These are phyloP conservation scores for Diplosphaera chodatii DNA, from an alignment of 139 green algal species.

Conservation along the genomic window DNA sequence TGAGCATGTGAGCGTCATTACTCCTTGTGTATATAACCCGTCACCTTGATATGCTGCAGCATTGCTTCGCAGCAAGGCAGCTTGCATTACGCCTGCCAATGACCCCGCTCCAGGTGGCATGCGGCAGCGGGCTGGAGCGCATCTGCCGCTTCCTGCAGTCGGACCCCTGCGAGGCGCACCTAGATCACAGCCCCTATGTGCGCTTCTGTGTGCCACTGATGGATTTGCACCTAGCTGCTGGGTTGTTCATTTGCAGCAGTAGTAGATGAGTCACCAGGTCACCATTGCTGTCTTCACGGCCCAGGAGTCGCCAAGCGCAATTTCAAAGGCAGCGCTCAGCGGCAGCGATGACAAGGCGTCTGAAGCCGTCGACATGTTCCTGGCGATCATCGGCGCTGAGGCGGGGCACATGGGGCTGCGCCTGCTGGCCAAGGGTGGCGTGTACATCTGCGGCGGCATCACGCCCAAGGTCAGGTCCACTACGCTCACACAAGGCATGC, in stretches of 20 bases:
- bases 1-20: constrained; percentile 65
- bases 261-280: too few relatives aligned
- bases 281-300: too few relatives aligned
- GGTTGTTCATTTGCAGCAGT: too few relatives aligned
- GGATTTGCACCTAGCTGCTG: too few relatives aligned
- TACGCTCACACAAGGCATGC: too few relatives aligned
- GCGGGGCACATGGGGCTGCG: constrained; percentile 83
- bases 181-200: neutral
- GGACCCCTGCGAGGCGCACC: constrained; percentile 19
- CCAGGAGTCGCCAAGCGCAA: constrained; percentile 29
- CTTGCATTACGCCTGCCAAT: too few relatives aligned
- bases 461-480: constrained; percentile 50
- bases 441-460: constrained; percentile 89
- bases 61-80: too few relatives aligned
- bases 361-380: constrained; percentile 86
- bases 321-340: constrained; percentile 53
- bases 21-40: too few relatives aligned
- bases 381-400: constrained; percentile 81
- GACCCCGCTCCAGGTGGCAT: constrained; percentile 68
- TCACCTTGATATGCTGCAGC: too few relatives aligned
- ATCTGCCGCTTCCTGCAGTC: constrained; percentile 88
- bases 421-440: constrained; percentile 70
- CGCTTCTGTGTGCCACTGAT: too few relatives aligned
- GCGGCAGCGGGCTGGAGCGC: constrained; percentile 74
- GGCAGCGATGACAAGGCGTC: constrained; percentile 49